phyloP scores from a whole-genome alignment of 257 asterid species.

The Ocimum tenuiflorum region DNA sequence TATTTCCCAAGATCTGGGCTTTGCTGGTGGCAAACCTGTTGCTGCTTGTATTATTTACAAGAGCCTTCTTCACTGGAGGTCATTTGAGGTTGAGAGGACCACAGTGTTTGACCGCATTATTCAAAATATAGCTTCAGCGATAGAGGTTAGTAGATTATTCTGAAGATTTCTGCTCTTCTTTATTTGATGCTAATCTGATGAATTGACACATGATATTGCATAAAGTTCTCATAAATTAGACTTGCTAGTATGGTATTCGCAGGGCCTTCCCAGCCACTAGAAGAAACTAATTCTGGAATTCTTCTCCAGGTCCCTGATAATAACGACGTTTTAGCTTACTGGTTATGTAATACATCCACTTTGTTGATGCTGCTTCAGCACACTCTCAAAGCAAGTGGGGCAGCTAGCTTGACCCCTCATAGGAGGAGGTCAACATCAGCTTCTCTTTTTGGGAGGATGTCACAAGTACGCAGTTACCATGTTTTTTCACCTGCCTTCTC shows the following conservation, averaged over 20 bases:
- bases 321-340: constrained; percentile 78
- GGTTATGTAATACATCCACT: constrained; percentile 92
- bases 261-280: background rate
- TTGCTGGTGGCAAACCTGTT: constrained; percentile 85
- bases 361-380: constrained; percentile 94
- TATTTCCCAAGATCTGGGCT: constrained; percentile 94
- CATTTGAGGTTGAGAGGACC: constrained; percentile 97
- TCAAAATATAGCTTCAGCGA: constrained; percentile 71
- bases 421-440: constrained; percentile 91
- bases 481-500: constrained; percentile 22
- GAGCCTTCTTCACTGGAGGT: constrained; percentile 98
- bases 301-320: constrained; percentile 66
- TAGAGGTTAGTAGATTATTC: constrained; percentile 54
- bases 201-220: background rate
- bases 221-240: no score
- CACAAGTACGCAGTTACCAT: constrained; percentile 52
- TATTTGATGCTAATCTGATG: background rate
- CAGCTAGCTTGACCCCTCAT: constrained; percentile 92
- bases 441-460: constrained; percentile 98
- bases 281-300: constrained; percentile 21
- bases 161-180: background rate
- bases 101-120: constrained; percentile 89
- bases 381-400: constrained; percentile 96
- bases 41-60: constrained; percentile 94
- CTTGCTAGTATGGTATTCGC: no score